Base-by-base conservation (phyloP, 2,329 filamentous ascomycete genomes). In the Aspergillus sp. region DNA sequence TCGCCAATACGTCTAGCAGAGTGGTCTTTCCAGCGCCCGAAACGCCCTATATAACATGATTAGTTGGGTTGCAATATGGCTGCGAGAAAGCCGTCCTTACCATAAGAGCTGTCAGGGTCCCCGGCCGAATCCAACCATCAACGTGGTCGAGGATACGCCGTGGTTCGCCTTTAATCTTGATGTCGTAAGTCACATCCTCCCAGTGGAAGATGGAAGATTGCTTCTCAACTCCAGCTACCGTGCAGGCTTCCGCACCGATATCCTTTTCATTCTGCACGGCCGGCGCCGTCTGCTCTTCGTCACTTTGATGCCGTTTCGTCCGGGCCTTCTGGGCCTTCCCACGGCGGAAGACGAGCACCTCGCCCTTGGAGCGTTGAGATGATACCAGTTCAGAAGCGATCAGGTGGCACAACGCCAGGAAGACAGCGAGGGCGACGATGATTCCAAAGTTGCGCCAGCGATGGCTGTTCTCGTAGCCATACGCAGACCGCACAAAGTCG, bases 1-100 rank as follows among this genome's bases (percentile, higher is more conserved):
- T 89, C 18, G 93, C 93, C 61, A 97, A 80, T 24, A 90, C 89
- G 72, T 96, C 90, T 5, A 97, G 80, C 12, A 97, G 82, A 0
- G 92, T 96, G 0, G 92, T 96, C 73, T 96, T 96, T 42, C 93
- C 92, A 11, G 92, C 92, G 56, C 92, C 91, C 26, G 89, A 92
- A 4, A 92, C 90, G 74, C 91, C 90, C 51, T 53, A 30, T 17
- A 32, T 6, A 41, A 2, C 2, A 12, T 17, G 17, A 22, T 41
- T n/a, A 30, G 20, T 41, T 3, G 13, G 24, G 6, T 11, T 39
- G 2, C 11, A 15, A 5, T 2, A 18, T 4, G 32, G n/a, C 17
- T 11, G 22, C 11, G 8, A 17, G 9, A 2, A 39, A n/a, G 26
- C 11, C 6, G 26, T 51, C 11, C 32, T 30, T 53, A 53, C 51